These are phyloP conservation scores for Cucurbita ficifolia DNA, from an alignment of 306 rosid genomes.

Conservation along the genomic window DNA sequence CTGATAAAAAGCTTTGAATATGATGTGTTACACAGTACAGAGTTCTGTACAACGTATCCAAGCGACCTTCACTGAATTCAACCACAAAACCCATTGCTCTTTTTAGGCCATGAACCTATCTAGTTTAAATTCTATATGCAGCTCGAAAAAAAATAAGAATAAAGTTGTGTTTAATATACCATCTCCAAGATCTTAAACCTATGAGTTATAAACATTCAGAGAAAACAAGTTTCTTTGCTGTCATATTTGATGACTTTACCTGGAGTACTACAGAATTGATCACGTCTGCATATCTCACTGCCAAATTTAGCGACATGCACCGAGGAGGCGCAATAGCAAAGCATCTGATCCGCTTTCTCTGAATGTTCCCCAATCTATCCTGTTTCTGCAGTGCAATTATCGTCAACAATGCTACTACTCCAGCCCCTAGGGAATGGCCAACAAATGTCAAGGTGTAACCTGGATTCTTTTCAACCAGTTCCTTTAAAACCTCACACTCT, in stretches of 20 bases:
- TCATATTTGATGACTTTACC: constrained; percentile 27
- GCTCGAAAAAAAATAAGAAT: not conserved
- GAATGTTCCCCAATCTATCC: constrained; percentile 49
- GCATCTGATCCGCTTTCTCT: constrained; percentile 67
- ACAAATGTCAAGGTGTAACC: constrained; percentile 44
- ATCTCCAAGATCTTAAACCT: not conserved
- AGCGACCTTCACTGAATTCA: not conserved
- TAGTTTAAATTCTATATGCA: not conserved
- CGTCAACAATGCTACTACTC: constrained; percentile 79
- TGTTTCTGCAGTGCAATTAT: constrained; percentile 41
- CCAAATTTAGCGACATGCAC: constrained; percentile 84
- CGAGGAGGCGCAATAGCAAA: constrained; percentile 74
- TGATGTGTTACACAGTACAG: not conserved
- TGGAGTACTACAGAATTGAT: constrained; percentile 77
- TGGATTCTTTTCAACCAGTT: constrained; percentile 45
- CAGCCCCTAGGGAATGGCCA: constrained; percentile 91
- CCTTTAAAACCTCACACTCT: constrained; percentile 50
- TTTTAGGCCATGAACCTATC: not conserved
- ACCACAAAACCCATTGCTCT: not conserved
- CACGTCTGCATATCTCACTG: constrained; percentile 90
- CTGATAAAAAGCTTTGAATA: not conserved
- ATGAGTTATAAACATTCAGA: not conserved
- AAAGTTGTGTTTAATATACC: not conserved
- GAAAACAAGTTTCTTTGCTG: not conserved
- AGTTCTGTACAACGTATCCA: not conserved